Evolutionary conservation across 208 protist species (phyloP).

Genomic region (Leishmania aethiopica): DNA sequence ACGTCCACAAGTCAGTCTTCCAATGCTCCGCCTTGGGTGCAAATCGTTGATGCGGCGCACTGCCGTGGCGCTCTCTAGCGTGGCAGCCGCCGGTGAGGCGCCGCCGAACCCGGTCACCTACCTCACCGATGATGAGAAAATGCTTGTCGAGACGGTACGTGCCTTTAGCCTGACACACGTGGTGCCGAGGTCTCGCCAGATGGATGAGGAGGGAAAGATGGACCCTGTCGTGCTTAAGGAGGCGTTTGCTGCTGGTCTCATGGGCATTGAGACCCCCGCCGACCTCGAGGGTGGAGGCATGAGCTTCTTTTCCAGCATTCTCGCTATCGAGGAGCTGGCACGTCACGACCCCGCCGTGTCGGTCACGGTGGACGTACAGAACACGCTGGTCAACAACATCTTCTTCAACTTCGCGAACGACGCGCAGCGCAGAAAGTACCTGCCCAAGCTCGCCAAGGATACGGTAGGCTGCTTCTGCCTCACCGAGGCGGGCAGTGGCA

Average conservation of each 20-base stretch:
- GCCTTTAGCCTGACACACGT: constrained; percentile 72
- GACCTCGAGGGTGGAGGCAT: constrained; percentile 71
- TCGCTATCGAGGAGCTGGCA: constrained; percentile 89
- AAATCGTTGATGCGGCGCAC: constrained; percentile 46
- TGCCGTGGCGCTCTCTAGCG: constrained; percentile 20
- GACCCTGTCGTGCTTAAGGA: constrained; percentile 66
- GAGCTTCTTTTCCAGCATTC: constrained; percentile 77
- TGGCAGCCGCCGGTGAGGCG: constrained; percentile 3
- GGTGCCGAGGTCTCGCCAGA: constrained; percentile 60
- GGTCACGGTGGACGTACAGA: constrained; percentile 92
- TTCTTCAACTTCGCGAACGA: constrained; percentile 85
- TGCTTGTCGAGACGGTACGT: constrained; percentile 71
- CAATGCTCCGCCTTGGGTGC: constrained; percentile 46
- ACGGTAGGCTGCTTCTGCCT: constrained; percentile 93
- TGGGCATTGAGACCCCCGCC: constrained; percentile 81
- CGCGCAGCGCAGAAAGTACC: constrained; percentile 82
- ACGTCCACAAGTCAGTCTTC: neutral
- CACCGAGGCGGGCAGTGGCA: constrained; percentile 82
- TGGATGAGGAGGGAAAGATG: constrained; percentile 84
- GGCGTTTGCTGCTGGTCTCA: constrained; percentile 82
- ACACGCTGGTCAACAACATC: constrained; percentile 91
- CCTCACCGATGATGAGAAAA: constrained; percentile 69
- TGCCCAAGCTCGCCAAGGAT: constrained; percentile 84
- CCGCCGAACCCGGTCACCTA: constrained; percentile 41
- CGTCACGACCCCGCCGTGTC: constrained; percentile 87